Evolutionary conservation across 2,329 filamentous ascomycete species (phyloP), one percentile per base, ranked within the genome.

Genomic region (Fragosphaeria purpurea): DNA sequence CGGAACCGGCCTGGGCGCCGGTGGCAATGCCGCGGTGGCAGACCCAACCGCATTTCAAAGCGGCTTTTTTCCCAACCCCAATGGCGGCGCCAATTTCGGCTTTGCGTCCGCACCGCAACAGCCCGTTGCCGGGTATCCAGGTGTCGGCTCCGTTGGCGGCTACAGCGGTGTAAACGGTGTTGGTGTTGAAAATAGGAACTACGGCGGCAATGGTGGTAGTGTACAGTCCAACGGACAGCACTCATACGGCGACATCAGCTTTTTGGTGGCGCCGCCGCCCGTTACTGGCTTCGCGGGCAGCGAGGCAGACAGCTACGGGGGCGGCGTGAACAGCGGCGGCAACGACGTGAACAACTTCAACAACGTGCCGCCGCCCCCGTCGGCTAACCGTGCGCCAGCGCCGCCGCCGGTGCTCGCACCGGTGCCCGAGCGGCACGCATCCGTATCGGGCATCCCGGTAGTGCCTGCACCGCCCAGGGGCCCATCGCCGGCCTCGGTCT

Each of bases 341-440:
- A 40, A 7, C 44, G 40, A 33, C 11, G 34, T 30, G 30, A 35
- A 40, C 44, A 7, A 13, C 35, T 43, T 34, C 12, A 44, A 44
- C 35, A 37, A 47, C 31, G 35, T 41, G 45, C 50, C 41, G 13
- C 50, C 50, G 31, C 49, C 49, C 13, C 40, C 33, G 6, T 37
- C 49, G 1, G 40, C 34, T 41, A 31, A 35, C 30, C 35, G 35
- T 11, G 35, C 11, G 7, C 7, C 35, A 11, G 35, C 7, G 35
- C 35, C 35, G 35, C 35, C 35, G 35, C 35, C 7, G 35, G 7
- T 38, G 35, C 35, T 22, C 22, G 22, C 22, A 22, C 22, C 22
- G 22, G 22, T 22, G 22, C 22, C 22, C 22, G 22, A 22, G 22
- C 22, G 22, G 22, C 22, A 22, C 22, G 22, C 22, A 22, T 22